Base-by-base conservation (phyloP, 139 green algal genomes). In the Deuterostichococcus epilithicus region DNA sequence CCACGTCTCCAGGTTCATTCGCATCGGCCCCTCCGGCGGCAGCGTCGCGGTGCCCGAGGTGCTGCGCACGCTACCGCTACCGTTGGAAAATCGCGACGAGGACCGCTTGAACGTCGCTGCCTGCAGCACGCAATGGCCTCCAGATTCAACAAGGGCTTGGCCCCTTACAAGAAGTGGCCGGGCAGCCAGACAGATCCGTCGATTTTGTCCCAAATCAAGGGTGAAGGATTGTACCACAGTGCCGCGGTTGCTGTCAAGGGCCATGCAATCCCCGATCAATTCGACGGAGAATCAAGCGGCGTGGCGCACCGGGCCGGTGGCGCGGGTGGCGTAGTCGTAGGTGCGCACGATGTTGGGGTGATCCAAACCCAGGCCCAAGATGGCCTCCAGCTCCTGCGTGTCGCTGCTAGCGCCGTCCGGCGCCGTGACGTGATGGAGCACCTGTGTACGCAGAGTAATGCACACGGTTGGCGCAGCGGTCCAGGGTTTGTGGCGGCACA, bases 331-430 rank as follows among this genome's bases (percentile, higher is more conserved):
- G 36, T 77, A 75, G 35, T 75, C 71, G 75, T 76, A 78, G 22
- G 80, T 84, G 30, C 68, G 38, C 22, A 84, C 71, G 2, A 84
- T 73, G 72, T 80, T 78, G 60, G 39, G 45, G 74, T 78, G 74
- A 15, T 73, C 34, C 74, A 78, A 38, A 36, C 45, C 32, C 30
- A 38, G 45, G 18, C 60, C 52, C 35, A 78, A 47, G 28, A 58
- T 38, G 10, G 74, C 74, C 37, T 78, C 74, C 28, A 72, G 74
- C 33, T 44, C 39, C 70, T 75, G 20, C 18, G 52, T 20, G 39
- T 73, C 30, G 3, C 15, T 60, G 15, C 5, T 20, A 5, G 23
- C 5, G 13, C 30, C 26, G 34, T 10, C 68, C n/a, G 18, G 3
- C 4, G 10, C 3, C 35, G 22, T 8, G 10, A 26, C 26, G 68